Percentiles rank a stretch among this genome's conserved stretches.
Evolutionary conservation across 495 filamentous ascomycete genomes (phyloP).

Genomic region (Echria macrotheca): DNA sequence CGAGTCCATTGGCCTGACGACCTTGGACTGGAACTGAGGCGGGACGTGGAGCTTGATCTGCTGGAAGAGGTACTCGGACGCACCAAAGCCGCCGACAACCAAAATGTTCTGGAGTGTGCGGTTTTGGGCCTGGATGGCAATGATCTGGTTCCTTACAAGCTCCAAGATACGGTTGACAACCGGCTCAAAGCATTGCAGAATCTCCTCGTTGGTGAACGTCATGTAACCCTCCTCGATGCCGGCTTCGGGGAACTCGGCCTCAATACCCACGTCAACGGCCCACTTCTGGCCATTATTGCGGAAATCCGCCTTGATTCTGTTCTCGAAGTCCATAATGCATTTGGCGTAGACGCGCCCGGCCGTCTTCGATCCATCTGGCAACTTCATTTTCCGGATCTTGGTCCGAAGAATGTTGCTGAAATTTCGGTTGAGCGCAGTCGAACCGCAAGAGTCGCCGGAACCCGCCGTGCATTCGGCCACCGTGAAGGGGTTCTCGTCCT

Average conservation of each 20-base stretch:
- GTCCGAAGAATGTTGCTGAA: slow-evolving; percentile 70
- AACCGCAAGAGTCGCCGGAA: slow-evolving; percentile 70
- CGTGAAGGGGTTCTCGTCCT: slow-evolving; percentile 69
- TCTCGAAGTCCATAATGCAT: slow-evolving; percentile 78
- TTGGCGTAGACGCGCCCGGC: slow-evolving; percentile 71
- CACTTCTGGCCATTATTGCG: slow-evolving; percentile 76
- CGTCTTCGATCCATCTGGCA: slow-evolving; percentile 68
- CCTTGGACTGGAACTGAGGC: slow-evolving; percentile 74
- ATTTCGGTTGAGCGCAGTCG: slow-evolving; percentile 68
- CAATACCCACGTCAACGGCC: slow-evolving; percentile 72
- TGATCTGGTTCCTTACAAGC: slow-evolving; percentile 70
- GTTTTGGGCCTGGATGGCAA: slow-evolving; percentile 72
- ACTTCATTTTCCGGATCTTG: slow-evolving; percentile 75
- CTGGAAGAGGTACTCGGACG: slow-evolving; percentile 74
- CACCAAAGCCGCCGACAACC: slow-evolving; percentile 69
- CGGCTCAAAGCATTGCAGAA: slow-evolving; percentile 72
- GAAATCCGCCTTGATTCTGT: slow-evolving; percentile 75
- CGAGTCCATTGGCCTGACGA: slow-evolving; percentile 72
- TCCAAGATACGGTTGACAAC: slow-evolving; percentile 70
- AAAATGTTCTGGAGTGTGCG: slow-evolving; percentile 66
- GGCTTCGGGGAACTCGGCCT: slow-evolving; percentile 70
- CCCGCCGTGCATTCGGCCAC: slow-evolving; percentile 71
- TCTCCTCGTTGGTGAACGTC: slow-evolving; percentile 79
- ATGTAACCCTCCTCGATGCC: slow-evolving; percentile 75
- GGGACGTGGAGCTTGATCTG: slow-evolving; percentile 78